Percentiles rank a stretch among this genome's conserved stretches.
phyloP scores from a whole-genome alignment of 768 basidiomycete genomes.

The Mycena sanguinolenta region DNA sequence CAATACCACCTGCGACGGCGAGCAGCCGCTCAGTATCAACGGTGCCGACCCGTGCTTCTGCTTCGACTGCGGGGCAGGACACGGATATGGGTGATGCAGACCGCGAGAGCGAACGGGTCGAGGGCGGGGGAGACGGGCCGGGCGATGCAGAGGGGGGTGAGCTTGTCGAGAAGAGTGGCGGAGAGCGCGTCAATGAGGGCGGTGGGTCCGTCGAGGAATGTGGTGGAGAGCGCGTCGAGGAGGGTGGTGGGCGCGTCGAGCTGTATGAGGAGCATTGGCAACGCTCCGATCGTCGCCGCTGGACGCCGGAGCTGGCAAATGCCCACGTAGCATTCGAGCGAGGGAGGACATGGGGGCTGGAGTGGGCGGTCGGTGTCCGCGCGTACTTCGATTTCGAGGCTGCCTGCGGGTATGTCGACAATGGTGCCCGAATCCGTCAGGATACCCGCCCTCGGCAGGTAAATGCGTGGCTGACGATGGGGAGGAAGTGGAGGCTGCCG shows the following conservation, averaged over 20 bases:
- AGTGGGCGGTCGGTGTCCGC: neutral
- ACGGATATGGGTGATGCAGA: no score
- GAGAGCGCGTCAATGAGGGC: no score
- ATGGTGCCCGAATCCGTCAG: neutral
- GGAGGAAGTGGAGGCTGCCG: neutral
- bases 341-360: neutral
- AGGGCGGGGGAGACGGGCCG: no score
- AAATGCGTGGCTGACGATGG: neutral
- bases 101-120: no score
- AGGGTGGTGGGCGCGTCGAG: neutral
- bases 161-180: no score
- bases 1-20: no score
- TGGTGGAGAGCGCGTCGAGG: neutral
- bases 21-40: no score
- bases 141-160: no score
- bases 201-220: no score
- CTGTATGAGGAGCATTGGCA: neutral
- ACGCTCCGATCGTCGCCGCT: neutral
- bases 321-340: conserved; percentile 10
- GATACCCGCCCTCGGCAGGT: neutral
- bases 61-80: no score
- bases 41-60: no score
- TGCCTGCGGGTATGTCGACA: neutral
- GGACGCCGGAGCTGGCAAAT: neutral
- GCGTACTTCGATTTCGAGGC: conserved; percentile 6